Base-by-base conservation (phyloP, 805 yeast species). In the Pichia pseudocactophila region DNA sequence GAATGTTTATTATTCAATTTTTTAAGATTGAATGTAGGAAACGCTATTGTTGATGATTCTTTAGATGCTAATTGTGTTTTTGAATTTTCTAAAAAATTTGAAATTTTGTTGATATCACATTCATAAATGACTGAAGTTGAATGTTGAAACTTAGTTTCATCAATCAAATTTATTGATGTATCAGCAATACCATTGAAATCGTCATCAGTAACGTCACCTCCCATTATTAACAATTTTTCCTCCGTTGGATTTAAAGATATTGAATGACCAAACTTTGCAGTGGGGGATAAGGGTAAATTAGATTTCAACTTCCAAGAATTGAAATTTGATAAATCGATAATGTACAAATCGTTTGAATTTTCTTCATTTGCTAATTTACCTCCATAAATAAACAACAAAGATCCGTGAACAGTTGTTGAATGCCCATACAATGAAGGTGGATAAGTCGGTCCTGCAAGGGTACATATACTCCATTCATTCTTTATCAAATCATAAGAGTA, bases 381-480 rank as follows among this genome's bases (percentile, higher is more conserved):
- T 32, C 98, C 99, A 57, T 82, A 80, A 12, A 90, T 74, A 54
- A 82, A 83, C 74, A 92, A 70, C 39, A 80, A 69, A 54, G 87
- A 89, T 46, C 80, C 80, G 44, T 81, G 82, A 30, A 88, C 63
- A 11, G 90, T 74, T 12, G 95, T 79, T 3, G 96, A 77, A 61
- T 92, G 99, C 55, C 90, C 96, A 62, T 88, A 94, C 45, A 89
- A 73, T 0, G 97, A 90, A 3, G 83, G 80, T 2, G 96, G 97
- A 11, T 62, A 50, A 15, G 55, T 56, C 26, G 64, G 63, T 9
- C 95, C 94, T n/a, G 75, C 65, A 30, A 94, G 77, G 40, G 71
- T 71, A 31, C 84, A 65, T 47, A 74, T 75, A 19, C 77, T 66
- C 97, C 97, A 92, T 33, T 71, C 69, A 52, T 76, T 77, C 7